Evolutionary conservation across 805 yeast species (phyloP).

Genomic region (Clavispora phyllophila): DNA sequence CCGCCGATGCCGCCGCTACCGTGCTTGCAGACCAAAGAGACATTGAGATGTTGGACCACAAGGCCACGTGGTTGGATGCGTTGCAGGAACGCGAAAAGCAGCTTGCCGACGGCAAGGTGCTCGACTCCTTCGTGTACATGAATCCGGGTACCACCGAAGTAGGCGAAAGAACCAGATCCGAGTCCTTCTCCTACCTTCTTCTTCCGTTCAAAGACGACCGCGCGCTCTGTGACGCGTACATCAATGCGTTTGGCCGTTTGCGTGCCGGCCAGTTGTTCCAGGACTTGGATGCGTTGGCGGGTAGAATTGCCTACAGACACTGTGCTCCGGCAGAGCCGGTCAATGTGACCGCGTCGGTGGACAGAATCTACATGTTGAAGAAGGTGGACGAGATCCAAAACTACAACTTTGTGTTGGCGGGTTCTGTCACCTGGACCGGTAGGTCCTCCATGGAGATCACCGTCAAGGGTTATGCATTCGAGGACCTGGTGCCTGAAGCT

Average conservation of each 20-base stretch:
- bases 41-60: slow-evolving; percentile 36
- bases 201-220: slow-evolving; percentile 83
- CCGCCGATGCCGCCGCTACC: slow-evolving; percentile 75
- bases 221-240: slow-evolving; percentile 80
- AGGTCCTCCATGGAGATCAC: slow-evolving; percentile 92
- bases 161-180: slow-evolving; percentile 67
- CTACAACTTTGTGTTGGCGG: slow-evolving; percentile 77
- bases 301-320: slow-evolving; percentile 87
- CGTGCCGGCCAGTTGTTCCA: slow-evolving; percentile 92
- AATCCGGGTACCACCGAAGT: slow-evolving; percentile 68
- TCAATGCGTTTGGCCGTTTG: slow-evolving; percentile 85
- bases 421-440: slow-evolving; percentile 94
- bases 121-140: slow-evolving; percentile 66
- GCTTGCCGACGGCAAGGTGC: slow-evolving; percentile 63
- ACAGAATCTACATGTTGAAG: slow-evolving; percentile 81
- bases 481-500: slow-evolving; percentile 46
- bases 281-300: slow-evolving; percentile 91
- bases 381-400: slow-evolving; percentile 73
- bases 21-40: slow-evolving; percentile 58
- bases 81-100: slow-evolving; percentile 67
- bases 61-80: slow-evolving; percentile 85
- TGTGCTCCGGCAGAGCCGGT: slow-evolving; percentile 95
- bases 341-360: slow-evolving; percentile 93
- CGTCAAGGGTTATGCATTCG: slow-evolving; percentile 79
- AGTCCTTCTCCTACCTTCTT: slow-evolving; percentile 64